phyloP scores from a whole-genome alignment of 106 monocot species.

The Dendrobium chrysotoxum region DNA sequence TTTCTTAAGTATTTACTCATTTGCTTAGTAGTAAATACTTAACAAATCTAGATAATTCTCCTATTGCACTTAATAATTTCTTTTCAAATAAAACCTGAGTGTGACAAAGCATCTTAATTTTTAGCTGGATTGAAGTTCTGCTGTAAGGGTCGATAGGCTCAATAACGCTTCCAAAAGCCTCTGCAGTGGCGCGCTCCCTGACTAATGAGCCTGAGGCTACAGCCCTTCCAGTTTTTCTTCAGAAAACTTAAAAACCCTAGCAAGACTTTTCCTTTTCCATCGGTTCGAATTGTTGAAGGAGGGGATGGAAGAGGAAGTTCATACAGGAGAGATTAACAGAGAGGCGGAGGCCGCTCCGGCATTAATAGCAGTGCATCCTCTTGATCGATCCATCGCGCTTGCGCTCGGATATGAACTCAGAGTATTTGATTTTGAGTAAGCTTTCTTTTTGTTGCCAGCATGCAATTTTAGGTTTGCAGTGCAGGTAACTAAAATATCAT shows the following conservation, averaged over 20 bases:
- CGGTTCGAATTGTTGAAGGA: not conserved
- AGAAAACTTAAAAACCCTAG: not conserved
- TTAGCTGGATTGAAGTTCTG: no score
- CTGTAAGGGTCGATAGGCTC: no score
- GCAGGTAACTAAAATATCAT: not conserved
- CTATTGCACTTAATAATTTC: no score
- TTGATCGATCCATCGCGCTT: slow-evolving; percentile 9
- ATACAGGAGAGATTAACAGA: not conserved
- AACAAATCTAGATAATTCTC: no score
- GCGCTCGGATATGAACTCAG: slow-evolving; percentile 22
- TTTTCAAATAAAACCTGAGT: no score
- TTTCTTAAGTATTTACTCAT: no score
- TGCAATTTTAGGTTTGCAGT: not conserved
- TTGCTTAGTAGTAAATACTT: no score
- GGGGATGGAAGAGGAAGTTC: slow-evolving; percentile 2
- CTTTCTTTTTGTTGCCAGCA: not conserved
- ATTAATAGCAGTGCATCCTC: slow-evolving; percentile 20
- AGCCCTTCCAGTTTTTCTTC: not conserved
- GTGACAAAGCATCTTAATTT: no score
- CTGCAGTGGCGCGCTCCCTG: no score
- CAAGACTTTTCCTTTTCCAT: not conserved
- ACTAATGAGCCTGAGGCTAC: no score
- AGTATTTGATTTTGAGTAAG: slow-evolving; percentile 18
- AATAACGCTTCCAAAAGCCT: no score
- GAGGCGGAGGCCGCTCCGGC: slow-evolving; percentile 17